A percentile compares a stretch with the other conserved stretches of the same genome.
Evolutionary conservation across 2,329 filamentous ascomycete species (phyloP).

Genomic region (Colletotrichum chlorophyti): DNA sequence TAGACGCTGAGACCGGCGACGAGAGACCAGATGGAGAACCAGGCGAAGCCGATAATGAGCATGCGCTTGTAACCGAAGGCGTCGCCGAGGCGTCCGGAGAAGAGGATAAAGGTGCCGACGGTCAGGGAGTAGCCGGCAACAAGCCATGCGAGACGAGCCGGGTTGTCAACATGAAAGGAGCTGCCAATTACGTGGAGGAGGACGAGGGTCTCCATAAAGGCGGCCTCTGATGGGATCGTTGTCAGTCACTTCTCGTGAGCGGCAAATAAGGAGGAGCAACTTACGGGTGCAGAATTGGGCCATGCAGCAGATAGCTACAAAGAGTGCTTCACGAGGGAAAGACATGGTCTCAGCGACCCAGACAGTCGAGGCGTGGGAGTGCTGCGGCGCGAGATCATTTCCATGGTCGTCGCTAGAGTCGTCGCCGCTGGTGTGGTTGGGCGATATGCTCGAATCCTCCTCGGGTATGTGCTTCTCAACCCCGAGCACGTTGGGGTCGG

Average conservation of each 20-base stretch:
- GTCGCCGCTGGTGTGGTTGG: neutral
- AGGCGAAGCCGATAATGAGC: slow-evolving; percentile 60
- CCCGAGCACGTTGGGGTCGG: slow-evolving; percentile 7
- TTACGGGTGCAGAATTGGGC: slow-evolving; percentile 34
- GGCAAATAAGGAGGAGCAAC: neutral
- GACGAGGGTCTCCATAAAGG: slow-evolving; percentile 32
- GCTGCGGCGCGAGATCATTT: neutral
- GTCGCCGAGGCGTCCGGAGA: slow-evolving; percentile 64
- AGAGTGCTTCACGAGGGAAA: slow-evolving; percentile 39
- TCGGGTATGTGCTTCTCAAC: slow-evolving; percentile 3
- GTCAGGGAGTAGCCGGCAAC: slow-evolving; percentile 65
- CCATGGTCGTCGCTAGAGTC: neutral
- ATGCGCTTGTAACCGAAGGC: slow-evolving; percentile 64
- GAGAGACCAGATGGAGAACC: slow-evolving; percentile 63
- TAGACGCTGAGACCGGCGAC: slow-evolving; percentile 50
- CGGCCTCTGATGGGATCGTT: slow-evolving; percentile 37
- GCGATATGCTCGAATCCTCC: slow-evolving; percentile 8
- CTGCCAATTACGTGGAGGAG: slow-evolving; percentile 20
- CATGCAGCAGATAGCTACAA: slow-evolving; percentile 51
- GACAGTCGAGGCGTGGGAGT: slow-evolving; percentile 2
- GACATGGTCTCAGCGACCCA: slow-evolving; percentile 28
- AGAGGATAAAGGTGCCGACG: slow-evolving; percentile 64
- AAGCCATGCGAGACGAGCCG: slow-evolving; percentile 60
- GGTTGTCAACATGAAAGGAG: slow-evolving; percentile 17
- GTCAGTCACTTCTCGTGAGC: no score